phyloP scores from a whole-genome alignment of 768 basidiomycete genomes.

The Trichaptum fuscoviolaceum region DNA sequence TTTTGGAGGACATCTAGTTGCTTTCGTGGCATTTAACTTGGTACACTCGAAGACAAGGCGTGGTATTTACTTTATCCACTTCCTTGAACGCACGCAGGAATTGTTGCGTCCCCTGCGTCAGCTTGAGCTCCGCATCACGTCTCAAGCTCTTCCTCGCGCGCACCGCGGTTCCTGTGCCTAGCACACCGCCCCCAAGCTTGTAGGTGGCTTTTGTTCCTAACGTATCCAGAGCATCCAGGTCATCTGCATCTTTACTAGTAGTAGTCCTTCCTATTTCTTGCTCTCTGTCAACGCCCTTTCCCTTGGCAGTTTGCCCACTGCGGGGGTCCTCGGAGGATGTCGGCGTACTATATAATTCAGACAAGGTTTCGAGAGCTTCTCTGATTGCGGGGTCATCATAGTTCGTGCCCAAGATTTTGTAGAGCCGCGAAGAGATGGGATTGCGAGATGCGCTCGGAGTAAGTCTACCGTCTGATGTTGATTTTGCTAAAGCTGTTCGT shows the following conservation, averaged over 20 bases:
- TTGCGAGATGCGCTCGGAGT: constrained; percentile 35
- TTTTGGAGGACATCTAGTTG: constrained; percentile 77
- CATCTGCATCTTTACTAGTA: constrained; percentile 30
- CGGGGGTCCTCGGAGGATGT: constrained; percentile 15
- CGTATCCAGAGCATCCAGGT: constrained; percentile 19
- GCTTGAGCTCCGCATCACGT: constrained; percentile 77
- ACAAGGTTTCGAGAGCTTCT: constrained; percentile 80
- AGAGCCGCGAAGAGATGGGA: constrained; percentile 81
- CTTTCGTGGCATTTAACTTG: constrained; percentile 33
- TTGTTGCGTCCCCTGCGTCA: constrained; percentile 74
- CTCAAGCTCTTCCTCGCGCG: constrained; percentile 75
- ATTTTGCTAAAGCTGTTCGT: neutral
- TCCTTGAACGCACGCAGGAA: constrained; percentile 84
- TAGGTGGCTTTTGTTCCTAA: constrained; percentile 10
- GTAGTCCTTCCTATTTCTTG: constrained; percentile 24
- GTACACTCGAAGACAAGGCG: neutral
- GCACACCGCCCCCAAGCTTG: constrained; percentile 11
- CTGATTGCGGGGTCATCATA: constrained; percentile 73
- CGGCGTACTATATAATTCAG: constrained; percentile 58
- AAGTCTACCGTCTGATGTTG: neutral
- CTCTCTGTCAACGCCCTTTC: constrained; percentile 14
- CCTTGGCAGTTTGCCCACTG: neutral
- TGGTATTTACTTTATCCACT: constrained; percentile 76
- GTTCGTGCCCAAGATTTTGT: constrained; percentile 81
- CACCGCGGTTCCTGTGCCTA: constrained; percentile 51